Evolutionary conservation across 2,329 filamentous ascomycete genomes (phyloP).

Genomic region (Aureobasidium sp.): DNA sequence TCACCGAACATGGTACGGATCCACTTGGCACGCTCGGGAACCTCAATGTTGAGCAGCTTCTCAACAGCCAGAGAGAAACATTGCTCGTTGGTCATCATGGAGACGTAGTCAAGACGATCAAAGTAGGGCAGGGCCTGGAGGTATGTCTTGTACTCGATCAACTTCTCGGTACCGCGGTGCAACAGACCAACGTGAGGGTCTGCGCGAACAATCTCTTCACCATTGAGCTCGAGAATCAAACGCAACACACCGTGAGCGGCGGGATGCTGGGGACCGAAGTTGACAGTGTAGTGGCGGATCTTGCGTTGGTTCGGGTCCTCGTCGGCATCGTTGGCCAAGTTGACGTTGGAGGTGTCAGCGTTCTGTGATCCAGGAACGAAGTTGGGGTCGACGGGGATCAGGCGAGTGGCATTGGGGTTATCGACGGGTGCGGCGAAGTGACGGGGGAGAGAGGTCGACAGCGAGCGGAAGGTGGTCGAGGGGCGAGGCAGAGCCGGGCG

Average conservation of each 20-base stretch:
- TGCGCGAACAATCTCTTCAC: slow-evolving; percentile 92
- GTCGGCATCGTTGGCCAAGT: slow-evolving; percentile 37
- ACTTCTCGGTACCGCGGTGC: slow-evolving; percentile 96
- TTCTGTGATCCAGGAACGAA: slow-evolving; percentile 45
- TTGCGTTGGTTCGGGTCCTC: slow-evolving; percentile 57
- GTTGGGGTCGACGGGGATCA: slow-evolving; percentile 57
- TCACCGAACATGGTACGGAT: slow-evolving; percentile 95
- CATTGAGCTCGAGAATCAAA: slow-evolving; percentile 93
- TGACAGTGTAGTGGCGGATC: slow-evolving; percentile 98
- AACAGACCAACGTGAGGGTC: slow-evolving; percentile 95
- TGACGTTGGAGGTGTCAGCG: slow-evolving; percentile 31
- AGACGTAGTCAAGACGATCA: slow-evolving; percentile 96
- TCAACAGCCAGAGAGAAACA: slow-evolving; percentile 92
- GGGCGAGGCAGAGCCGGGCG: slow-evolving; percentile 39
- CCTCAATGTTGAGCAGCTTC: slow-evolving; percentile 95
- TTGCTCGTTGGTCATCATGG: slow-evolving; percentile 99
- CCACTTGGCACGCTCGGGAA: slow-evolving; percentile 91
- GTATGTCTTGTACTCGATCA: slow-evolving; percentile 99
- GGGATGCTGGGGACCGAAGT: slow-evolving; percentile 98
- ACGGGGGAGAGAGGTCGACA: slow-evolving; percentile 57
- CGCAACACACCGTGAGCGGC: slow-evolving; percentile 97
- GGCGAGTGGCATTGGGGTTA: slow-evolving; percentile 46
- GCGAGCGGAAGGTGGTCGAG: slow-evolving; percentile 40
- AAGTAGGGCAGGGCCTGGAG: slow-evolving; percentile 98
- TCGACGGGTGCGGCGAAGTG: slow-evolving; percentile 50